Evolutionary conservation across 2,329 filamentous ascomycete species (phyloP).

Genomic region (Hymenoscyphus repandus): DNA sequence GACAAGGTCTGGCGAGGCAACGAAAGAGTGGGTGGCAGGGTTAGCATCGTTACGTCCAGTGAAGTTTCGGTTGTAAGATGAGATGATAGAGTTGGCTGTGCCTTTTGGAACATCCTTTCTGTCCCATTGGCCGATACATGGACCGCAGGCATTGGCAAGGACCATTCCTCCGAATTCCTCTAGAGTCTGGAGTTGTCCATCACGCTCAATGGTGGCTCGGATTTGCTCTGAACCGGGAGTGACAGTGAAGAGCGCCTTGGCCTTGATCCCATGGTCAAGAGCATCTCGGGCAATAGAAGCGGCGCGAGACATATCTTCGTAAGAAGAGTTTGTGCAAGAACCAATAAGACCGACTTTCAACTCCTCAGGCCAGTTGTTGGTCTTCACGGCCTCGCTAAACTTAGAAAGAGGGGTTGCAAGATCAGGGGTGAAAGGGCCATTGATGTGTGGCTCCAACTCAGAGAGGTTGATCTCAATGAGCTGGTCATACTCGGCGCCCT

Average conservation of each 20-base stretch:
- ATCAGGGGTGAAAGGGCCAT: constrained; percentile 98
- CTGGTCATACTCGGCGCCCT: constrained; percentile 92
- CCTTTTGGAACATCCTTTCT: constrained; percentile 92
- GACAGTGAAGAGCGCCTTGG: constrained; percentile 89
- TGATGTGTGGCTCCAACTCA: constrained; percentile 95
- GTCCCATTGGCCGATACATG: constrained; percentile 94
- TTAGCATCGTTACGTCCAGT: constrained; percentile 96
- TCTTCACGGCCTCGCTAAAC: constrained; percentile 90
- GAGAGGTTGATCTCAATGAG: constrained; percentile 93
- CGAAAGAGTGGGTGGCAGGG: constrained; percentile 89
- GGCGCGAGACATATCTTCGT: constrained; percentile 87
- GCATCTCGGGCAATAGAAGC: constrained; percentile 90
- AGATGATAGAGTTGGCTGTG: constrained; percentile 91
- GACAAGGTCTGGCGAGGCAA: constrained; percentile 84
- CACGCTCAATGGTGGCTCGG: constrained; percentile 80
- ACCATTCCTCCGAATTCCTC: constrained; percentile 95
- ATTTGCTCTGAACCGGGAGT: constrained; percentile 98
- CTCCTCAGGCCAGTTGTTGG: constrained; percentile 93
- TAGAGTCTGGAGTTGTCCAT: constrained; percentile 88
- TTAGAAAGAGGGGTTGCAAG: constrained; percentile 96
- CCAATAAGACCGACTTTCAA: constrained; percentile 96
- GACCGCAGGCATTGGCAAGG: constrained; percentile 87
- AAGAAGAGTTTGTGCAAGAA: constrained; percentile 90
- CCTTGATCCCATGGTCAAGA: constrained; percentile 85
- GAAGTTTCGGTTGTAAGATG: constrained; percentile 99